Conservation (phyloP, 306 rosid species). For the Cucumis hystrix region DNA sequence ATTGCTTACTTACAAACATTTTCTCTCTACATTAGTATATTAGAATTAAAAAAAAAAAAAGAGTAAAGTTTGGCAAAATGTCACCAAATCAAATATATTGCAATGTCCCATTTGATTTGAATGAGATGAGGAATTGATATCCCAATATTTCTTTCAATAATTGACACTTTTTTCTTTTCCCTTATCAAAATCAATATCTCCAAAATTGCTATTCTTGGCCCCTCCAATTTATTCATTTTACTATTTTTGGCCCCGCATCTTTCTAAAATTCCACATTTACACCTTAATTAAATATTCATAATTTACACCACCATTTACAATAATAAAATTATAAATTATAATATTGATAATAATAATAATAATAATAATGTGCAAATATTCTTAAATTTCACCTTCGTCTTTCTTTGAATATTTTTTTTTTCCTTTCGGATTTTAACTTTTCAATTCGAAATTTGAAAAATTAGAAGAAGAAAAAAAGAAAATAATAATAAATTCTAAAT, state of each 20-base stretch:
- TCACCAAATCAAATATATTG: conserved; percentile 3
- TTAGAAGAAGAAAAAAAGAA: neutral
- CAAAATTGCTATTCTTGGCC: neutral
- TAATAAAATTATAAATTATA: neutral
- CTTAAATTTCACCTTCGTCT: neutral
- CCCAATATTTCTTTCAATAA: neutral
- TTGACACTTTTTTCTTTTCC: neutral
- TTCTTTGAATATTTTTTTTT: neutral
- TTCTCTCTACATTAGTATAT: too few species aligned
- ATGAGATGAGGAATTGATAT: neutral
- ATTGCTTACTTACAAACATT: neutral
- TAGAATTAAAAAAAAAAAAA: too few species aligned
- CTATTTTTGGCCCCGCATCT: neutral
- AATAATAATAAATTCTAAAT: conserved; percentile 3
- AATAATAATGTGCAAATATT: neutral
- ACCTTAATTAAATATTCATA: neutral
- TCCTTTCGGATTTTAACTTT: neutral
- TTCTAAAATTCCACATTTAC: neutral
- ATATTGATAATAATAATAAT: neutral
- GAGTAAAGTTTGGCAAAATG: neutral
- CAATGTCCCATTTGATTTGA: conserved; percentile 1
- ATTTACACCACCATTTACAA: neutral
- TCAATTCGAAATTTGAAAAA: neutral
- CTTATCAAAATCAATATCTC: neutral
- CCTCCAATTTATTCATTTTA: neutral